Conservation (phyloP, 2,329 filamentous ascomycete genomes). For the Diplodia sapinea region DNA sequence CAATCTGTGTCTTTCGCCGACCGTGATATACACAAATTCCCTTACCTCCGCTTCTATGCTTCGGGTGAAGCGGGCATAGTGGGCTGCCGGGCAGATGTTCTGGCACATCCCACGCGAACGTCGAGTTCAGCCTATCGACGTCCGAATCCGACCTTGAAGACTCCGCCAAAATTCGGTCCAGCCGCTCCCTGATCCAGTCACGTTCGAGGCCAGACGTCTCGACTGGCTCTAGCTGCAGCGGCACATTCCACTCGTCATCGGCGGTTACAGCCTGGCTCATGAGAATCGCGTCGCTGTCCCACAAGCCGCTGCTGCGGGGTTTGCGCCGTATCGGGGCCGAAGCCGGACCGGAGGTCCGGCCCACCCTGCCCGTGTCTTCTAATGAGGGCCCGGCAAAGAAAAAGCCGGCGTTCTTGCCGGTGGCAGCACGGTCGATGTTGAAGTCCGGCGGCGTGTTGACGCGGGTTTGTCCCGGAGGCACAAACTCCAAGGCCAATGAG, state of each 20-base stretch:
- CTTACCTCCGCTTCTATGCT: slow-evolving; percentile 46
- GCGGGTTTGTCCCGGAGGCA: slow-evolving; percentile 39
- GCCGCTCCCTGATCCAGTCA: slow-evolving; percentile 32
- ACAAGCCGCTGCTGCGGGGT: slow-evolving; percentile 35
- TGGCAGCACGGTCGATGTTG: slow-evolving; percentile 38
- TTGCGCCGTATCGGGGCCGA: neutral
- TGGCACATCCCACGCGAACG: slow-evolving; percentile 50
- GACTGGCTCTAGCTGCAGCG: neutral
- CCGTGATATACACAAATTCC: slow-evolving; percentile 54
- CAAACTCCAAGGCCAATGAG: slow-evolving; percentile 34
- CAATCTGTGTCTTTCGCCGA: slow-evolving; percentile 33
- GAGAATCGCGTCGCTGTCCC: slow-evolving; percentile 46
- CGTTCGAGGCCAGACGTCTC: neutral
- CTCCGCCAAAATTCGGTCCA: slow-evolving; percentile 19
- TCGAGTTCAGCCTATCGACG: slow-evolving; percentile 34
- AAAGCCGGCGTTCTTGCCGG: slow-evolving; percentile 43
- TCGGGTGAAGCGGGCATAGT: slow-evolving; percentile 51
- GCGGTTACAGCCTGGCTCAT: slow-evolving; percentile 39
- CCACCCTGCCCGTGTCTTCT: neutral
- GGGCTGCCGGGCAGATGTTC: slow-evolving; percentile 54
- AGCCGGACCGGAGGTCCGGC: neutral
- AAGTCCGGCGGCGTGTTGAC: slow-evolving; percentile 41
- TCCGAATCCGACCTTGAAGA: neutral
- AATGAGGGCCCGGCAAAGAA: slow-evolving; percentile 40
- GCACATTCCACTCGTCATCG: neutral